phyloP scores from a whole-genome alignment of 192 early-diverging fungal species.

The Gaertneriomyces semiglobifer region DNA sequence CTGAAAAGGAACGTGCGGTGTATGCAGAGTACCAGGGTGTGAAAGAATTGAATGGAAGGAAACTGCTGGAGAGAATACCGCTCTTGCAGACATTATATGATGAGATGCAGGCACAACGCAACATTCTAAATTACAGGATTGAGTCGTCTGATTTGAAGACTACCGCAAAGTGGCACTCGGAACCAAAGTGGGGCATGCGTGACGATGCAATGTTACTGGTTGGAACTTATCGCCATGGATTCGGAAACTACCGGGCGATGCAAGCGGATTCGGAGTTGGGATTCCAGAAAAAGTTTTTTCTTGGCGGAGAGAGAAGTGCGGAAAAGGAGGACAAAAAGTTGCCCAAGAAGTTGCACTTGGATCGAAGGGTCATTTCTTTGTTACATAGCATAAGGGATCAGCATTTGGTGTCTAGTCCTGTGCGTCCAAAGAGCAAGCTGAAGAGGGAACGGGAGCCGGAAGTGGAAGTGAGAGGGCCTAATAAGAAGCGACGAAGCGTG shows the following conservation, averaged over 20 bases:
- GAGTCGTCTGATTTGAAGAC: conserved; percentile 10
- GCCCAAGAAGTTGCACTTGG: conserved; percentile 83
- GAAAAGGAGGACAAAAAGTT: conserved; percentile 47
- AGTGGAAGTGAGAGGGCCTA: conserved; percentile 4
- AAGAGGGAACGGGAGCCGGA: neutral
- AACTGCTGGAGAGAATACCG: conserved; percentile 67
- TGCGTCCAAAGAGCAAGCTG: neutral
- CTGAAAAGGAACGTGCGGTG: conserved; percentile 35
- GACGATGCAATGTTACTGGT: conserved; percentile 97
- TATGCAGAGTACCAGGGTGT: conserved; percentile 56
- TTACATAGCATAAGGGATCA: conserved; percentile 76
- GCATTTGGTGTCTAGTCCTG: neutral
- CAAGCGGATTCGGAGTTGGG: conserved; percentile 76
- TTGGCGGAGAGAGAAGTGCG: conserved; percentile 37
- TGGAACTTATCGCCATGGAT: conserved; percentile 91
- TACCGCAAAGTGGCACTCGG: conserved; percentile 18
- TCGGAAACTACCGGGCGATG: conserved; percentile 82
- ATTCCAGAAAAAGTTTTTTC: conserved; percentile 80
- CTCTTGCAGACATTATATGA: conserved; percentile 68
- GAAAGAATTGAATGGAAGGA: conserved; percentile 79
- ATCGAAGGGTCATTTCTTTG: conserved; percentile 85
- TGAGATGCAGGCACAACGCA: conserved; percentile 53
- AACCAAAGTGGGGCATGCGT: conserved; percentile 71
- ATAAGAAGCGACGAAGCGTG: conserved; percentile 5
- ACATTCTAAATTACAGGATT: conserved; percentile 74